Evolutionary conservation across 2,329 filamentous ascomycete genomes (phyloP), one percentile per base, ranked within the genome.

Genomic region (Akanthomyces uredinophilus): DNA sequence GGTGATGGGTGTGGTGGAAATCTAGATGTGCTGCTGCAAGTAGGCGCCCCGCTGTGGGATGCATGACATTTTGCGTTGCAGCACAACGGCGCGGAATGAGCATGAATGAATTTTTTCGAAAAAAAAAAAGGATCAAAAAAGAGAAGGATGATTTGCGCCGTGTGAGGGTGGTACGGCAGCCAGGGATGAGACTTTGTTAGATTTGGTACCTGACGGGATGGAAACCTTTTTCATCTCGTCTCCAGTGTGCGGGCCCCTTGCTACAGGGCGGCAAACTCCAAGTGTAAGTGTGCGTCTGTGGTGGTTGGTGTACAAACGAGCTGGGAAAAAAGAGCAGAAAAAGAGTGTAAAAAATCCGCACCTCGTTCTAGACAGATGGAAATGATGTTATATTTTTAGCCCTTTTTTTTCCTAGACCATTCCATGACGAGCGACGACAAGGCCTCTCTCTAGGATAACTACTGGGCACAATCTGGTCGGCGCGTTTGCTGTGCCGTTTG

Each of bases 211-310:
- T 53, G 32, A n/a, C 50, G 14, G 24, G 32, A n/a, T 27, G 20
- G 47, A n/a, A 11, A 10, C 27, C 49, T 32, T 44, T 43, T 54
- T 46, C 5, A 56, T 56, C n/a, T 46, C 53, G 39, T 56, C 53
- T 44, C 37, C 53, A 16, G 20, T 35, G 20, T 22, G 50, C n/a
- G 11, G 39, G 22, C 54, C 54, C 54, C 41, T 57, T 46, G 54
- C 54, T 20, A 57, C 54, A 57, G 54, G 43, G 54, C 54, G 54
- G 54, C 54, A 57, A 57, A 44, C 29, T 47, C 20, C 18, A 57
- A 53, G 32, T 35, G 32, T 11, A 11, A 2, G 2, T 35, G 32
- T 35, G 10, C 11, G 3, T 39, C 13, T 5, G 14, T 5, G 8
- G 37, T 39, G 37, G 13, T 16, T 5, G 14, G 11, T 16, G 14